These are phyloP conservation scores for Oemleria cerasiformis DNA, from an alignment of 306 rosid genomes.

Conservation along the genomic window DNA sequence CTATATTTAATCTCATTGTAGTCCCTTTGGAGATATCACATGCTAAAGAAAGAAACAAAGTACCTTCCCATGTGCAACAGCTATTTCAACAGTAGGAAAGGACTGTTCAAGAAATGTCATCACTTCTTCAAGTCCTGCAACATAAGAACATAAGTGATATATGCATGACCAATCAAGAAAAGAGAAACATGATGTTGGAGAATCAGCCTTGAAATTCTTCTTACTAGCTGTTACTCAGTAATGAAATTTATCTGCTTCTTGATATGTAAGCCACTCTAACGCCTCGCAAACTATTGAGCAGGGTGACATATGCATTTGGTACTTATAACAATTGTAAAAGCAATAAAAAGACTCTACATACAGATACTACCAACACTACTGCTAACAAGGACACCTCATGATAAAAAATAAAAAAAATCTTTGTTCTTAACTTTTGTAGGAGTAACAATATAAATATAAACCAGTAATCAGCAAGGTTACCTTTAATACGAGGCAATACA, in stretches of 20 bases:
- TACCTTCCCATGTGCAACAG: slow-evolving; percentile 96
- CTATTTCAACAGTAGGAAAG: slow-evolving; percentile 79
- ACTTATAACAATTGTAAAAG: background rate
- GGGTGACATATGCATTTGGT: background rate
- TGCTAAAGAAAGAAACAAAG: slow-evolving; percentile 33
- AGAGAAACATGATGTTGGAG: background rate
- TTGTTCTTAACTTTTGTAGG: background rate
- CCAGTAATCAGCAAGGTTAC: slow-evolving; percentile 29
- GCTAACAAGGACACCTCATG: slow-evolving; percentile 19
- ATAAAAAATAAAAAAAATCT: background rate
- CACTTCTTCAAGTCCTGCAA: slow-evolving; percentile 87
- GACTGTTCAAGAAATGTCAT: slow-evolving; percentile 71
- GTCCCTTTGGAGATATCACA: slow-evolving; percentile 21
- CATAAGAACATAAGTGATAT: slow-evolving; percentile 20
- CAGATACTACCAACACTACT: slow-evolving; percentile 16
- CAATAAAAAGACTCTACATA: background rate
- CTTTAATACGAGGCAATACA: slow-evolving; percentile 94
- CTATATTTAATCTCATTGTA: slow-evolving; percentile 11
- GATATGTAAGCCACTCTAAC: background rate
- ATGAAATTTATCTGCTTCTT: slow-evolving; percentile 12
- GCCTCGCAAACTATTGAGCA: background rate
- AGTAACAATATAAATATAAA: background rate
- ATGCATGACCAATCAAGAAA: slow-evolving; percentile 12
- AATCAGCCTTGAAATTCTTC: background rate
- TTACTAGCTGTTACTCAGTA: background rate